Conservation (phyloP, 75 land plant genomes). For the Larix kaempferi region DNA sequence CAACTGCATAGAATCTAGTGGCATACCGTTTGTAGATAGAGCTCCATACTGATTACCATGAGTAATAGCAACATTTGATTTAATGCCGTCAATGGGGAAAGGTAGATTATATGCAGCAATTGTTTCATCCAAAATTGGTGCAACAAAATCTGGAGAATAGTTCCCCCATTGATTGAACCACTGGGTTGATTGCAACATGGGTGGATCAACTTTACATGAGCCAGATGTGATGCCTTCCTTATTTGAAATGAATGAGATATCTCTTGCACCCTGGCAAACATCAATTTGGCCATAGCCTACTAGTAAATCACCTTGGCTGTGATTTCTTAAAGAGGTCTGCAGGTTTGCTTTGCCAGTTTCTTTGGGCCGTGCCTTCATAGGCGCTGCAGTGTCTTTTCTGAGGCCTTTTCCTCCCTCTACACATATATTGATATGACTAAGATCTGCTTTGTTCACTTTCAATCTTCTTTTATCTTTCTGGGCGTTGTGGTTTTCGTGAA, state of each 20-base stretch:
- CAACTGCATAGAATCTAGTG: background rate
- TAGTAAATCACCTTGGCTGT: no score
- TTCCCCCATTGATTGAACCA: slow-evolving; percentile 6
- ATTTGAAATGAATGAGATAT: background rate
- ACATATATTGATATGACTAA: background rate
- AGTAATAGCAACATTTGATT: background rate
- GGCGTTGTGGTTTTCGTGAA: background rate
- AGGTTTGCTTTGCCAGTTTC: background rate
- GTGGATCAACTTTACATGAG: background rate
- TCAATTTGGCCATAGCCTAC: background rate
- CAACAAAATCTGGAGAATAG: background rate
- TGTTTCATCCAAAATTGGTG: background rate
- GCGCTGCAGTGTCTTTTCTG: background rate
- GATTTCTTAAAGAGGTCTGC: background rate
- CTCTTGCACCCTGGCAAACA: slow-evolving; percentile 2
- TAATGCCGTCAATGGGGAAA: background rate
- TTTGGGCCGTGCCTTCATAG: background rate
- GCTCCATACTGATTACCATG: background rate
- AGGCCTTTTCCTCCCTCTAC: no score
- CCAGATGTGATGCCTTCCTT: slow-evolving; percentile 3
- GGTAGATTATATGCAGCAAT: background rate
- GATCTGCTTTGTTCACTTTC: background rate
- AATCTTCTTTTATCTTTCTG: background rate
- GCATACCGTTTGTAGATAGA: background rate
- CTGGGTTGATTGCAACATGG: slow-evolving; percentile 4